Evolutionary conservation across 164 flowering plant genomes (phyloP), one percentile per base, ranked within the genome.

Genomic region (Piper longum): DNA sequence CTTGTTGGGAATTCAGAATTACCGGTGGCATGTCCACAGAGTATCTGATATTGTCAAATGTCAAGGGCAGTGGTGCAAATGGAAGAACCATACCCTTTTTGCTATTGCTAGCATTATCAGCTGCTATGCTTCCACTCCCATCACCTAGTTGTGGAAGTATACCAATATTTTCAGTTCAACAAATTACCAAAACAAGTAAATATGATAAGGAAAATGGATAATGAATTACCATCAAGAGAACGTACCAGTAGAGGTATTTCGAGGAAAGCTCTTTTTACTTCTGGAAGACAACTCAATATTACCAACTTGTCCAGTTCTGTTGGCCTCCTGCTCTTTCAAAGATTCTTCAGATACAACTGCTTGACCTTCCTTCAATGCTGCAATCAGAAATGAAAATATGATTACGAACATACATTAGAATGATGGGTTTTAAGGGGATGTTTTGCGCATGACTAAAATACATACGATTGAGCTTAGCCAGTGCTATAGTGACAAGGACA

Each of bases 21-120:
- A 82, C 85, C 80, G 72, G 73, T 64, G 84, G 86, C 82, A 80
- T 82, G 67, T 80, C 86, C 0, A 82, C 84, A 16, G 81, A 66
- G 45, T 80, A 82, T 64, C 61, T 69, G 59, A 82, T 69, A 7
- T 78, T 73, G 58, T 80, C 79, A 61, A 80, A 80, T 16, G 82
- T 69, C 59, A 82, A 62, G 8, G 84, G 75, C 57, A 70, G 79
- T 4, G 84, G 86, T 64, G 69, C 42, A 57, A 82, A 82, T n/a
- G 86, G 86, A 66, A 82, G 79, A 69, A 82, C 75, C 82, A 82
- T 79, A 62, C 82, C 82, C 26, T 61, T 70, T 60, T 57, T 70
- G 60, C 61, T 73, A 51, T 64, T 66, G 56, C 65, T 67, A 52
- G 64, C 55, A 40, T 57, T 66, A 48, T 4, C 70, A n/a, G 45